Evolutionary conservation across 495 filamentous ascomycete species (phyloP).

Genomic region (Xylaria palmicola): DNA sequence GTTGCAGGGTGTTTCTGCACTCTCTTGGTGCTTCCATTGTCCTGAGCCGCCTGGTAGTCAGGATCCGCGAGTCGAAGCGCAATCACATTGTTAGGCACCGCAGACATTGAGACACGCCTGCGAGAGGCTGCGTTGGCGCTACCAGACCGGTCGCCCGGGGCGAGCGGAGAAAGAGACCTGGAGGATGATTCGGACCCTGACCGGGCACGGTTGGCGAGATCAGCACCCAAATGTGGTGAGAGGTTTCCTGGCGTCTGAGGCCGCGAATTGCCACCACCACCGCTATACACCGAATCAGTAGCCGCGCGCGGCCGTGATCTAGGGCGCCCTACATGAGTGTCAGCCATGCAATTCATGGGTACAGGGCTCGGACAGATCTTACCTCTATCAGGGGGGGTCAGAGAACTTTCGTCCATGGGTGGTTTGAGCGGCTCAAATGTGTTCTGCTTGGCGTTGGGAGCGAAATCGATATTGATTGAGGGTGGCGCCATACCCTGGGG

Average conservation of each 20-base stretch:
- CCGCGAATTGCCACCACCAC: conserved; percentile 39
- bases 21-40: conserved; percentile 62
- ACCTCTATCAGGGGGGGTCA: conserved; percentile 87
- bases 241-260: conserved; percentile 42
- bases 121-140: conserved; percentile 60
- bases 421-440: conserved; percentile 70
- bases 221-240: conserved; percentile 44
- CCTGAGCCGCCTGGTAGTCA: conserved; percentile 67
- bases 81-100: conserved; percentile 85
- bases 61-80: conserved; percentile 91
- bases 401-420: conserved; percentile 66
- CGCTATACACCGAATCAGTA: conserved; percentile 67
- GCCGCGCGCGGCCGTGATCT: conserved; percentile 65
- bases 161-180: conserved; percentile 73
- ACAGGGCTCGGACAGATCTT: conserved; percentile 30
- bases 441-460: conserved; percentile 66
- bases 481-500: conserved; percentile 77
- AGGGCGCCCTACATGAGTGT: conserved; percentile 35
- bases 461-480: conserved; percentile 91
- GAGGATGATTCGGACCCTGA: conserved; percentile 46
- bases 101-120: conserved; percentile 84
- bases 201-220: conserved; percentile 43
- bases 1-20: conserved; percentile 94
- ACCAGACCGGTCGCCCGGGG: conserved; percentile 60
- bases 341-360: neutral